Evolutionary conservation across 352 stramenopile genomes (phyloP), one percentile per base, ranked within the genome.

Genomic region (Globisporangium alternatum): DNA sequence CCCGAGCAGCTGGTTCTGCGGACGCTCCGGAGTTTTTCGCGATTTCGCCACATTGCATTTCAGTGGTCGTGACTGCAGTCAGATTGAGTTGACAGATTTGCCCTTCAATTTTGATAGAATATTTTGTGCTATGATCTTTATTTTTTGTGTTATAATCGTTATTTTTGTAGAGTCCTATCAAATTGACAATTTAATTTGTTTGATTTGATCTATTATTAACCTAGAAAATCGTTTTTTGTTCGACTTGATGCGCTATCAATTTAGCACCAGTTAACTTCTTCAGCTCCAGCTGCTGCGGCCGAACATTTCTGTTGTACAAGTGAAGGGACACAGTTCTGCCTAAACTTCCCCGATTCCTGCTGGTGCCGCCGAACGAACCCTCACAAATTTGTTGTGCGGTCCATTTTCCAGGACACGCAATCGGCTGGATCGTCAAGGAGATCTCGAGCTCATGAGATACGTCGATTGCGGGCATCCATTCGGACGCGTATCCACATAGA

Each of bases 301-400:
- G n/a, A n/a, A n/a, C n/a, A n/a, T n/a, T n/a, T n/a, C n/a, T n/a
- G n/a, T n/a, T n/a, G n/a, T n/a, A n/a, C n/a, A n/a, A n/a, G 15
- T 60, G 54, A 60, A 60, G 47, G 54, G 35, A 60, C 54, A 60
- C 35, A 35, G 33, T 33, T n/a, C 37, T 51, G 17, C 19, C 25
- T 49, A 8, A 33, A 49, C 52, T 60, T 60, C 55, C n/a, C 22
- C 2, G 12, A 13, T 49, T 13, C 55, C 55, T 51, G 55, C 55
- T 51, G 55, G 37, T 17, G 15, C 21, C 25, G 21, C 37, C 35
- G 55, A 60, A 60, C n/a, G 25, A 21, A 25, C 35, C 33, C 19
- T 35, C 54, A 49, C 13, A n/a, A n/a, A 22, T 60, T 57, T 44
- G 52, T 30, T 43, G 44, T n/a, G 52, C 31, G 1, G 31, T 10